Evolutionary conservation across 2,329 filamentous ascomycete genomes (phyloP).

Genomic region (Scedosporium minutisporum): DNA sequence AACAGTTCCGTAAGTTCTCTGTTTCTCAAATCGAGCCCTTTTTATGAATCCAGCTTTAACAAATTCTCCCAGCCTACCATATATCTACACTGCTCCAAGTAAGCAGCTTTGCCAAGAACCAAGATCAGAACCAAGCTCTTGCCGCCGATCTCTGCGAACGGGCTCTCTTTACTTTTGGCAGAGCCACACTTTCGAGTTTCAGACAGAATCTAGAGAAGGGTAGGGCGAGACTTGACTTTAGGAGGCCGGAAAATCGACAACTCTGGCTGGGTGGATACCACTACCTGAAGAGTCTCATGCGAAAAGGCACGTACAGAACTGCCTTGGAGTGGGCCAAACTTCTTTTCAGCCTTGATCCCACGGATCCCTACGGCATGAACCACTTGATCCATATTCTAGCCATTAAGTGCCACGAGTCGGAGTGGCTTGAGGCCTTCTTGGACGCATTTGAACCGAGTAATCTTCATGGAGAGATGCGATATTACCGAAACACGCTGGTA

Average conservation of each 20-base stretch:
- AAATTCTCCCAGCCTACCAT: constrained; percentile 56
- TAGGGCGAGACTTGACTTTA: constrained; percentile 71
- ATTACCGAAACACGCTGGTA: constrained; percentile 67
- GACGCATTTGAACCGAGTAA: constrained; percentile 29
- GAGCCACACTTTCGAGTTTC: constrained; percentile 77
- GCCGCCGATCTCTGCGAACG: constrained; percentile 83
- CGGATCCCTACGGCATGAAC: constrained; percentile 75
- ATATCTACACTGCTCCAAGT: constrained; percentile 90
- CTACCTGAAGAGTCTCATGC: constrained; percentile 74
- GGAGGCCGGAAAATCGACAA: constrained; percentile 77
- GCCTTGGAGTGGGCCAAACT: constrained; percentile 91
- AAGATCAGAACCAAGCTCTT: constrained; percentile 79
- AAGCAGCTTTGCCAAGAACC: constrained; percentile 72
- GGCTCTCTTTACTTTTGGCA: constrained; percentile 87
- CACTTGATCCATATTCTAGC: constrained; percentile 77
- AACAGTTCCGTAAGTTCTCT: constrained; percentile 25
- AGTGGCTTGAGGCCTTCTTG: constrained; percentile 65
- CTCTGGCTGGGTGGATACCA: constrained; percentile 85
- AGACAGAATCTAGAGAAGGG: constrained; percentile 65
- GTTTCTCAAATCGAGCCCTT: not conserved
- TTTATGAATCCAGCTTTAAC: no score
- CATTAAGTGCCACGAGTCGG: constrained; percentile 66
- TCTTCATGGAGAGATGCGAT: constrained; percentile 39
- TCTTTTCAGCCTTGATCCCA: constrained; percentile 61
- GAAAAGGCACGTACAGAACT: constrained; percentile 89